Evolutionary conservation across 139 green algal species (phyloP), one percentile per base, ranked within the genome.

Genomic region (Chlamydomonas applanata): DNA sequence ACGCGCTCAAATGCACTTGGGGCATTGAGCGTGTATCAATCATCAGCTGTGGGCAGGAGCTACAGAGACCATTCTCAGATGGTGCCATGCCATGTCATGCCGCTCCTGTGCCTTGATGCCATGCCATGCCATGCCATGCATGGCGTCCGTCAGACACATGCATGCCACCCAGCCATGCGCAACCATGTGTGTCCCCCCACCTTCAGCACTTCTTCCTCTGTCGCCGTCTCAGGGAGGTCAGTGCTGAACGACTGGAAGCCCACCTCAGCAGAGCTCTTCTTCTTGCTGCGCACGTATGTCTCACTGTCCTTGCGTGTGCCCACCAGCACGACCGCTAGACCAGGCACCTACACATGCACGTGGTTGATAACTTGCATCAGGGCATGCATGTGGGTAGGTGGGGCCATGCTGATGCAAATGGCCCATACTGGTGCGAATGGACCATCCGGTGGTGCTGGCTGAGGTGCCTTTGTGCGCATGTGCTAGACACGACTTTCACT

Each of bases 221-320:
- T 83, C 9, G 82, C 74, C 33, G 69, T 61, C 5, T 77, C 85
- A n/a, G 84, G 69, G 54, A 96, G 72, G 35, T 88, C 85, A 17
- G 78, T 83, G 32, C 85, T 78, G 72, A 79, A 88, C 52, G 61
- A 80, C 52, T 87, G 75, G 63, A 90, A 82, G 4, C 83, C 82
- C 33, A 88, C 85, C 65, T 91, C 79, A 1, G 73, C 73, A 82
- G 92, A 98, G 3, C 87, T 90, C 83, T 97, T 95, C 69, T 93
- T 91, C 84, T 99, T 99, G 71, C 83, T 94, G 25, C 88, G 79
- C 36, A 99, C 96, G 77, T 99, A 99, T 9, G 97, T 89, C 70
- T 92, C 61, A 45, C 87, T 95, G 83, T 99, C 96, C 61, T 94
- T 95, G 27, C 96, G 92, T 19, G 80, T 70, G 34, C 96, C 96